Evolutionary conservation across 495 filamentous ascomycete genomes (phyloP), one percentile per base, ranked within the genome.

Genomic region (Trichoderma orchidacearum): DNA sequence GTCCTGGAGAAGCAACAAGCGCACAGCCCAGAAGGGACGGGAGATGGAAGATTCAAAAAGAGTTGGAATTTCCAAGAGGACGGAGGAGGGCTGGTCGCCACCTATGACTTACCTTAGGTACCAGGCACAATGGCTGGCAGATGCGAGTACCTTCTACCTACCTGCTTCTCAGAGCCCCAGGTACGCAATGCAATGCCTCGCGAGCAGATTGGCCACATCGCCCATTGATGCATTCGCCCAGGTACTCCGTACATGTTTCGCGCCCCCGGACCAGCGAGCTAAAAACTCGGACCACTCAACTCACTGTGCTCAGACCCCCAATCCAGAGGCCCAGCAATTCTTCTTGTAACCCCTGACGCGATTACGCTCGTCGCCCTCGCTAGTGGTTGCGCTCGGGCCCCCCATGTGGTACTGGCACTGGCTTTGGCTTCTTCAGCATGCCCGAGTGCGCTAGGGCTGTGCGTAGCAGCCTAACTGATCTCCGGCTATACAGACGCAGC

Each of bases 401-500:
- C 27, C 8, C 9, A 9, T 7, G 41, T 48, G 41, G 41, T 23
- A 48, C 41, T 23, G 18, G 41, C 41, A 25, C 36, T 48, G n/a
- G n/a, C 41, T 48, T 48, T 23, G 27, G 41, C 21, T 7, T 11
- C 11, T 13, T 48, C 7, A 15, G n/a, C n/a, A 36, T 18, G 36
- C n/a, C n/a, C 36, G 21, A 18, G 36, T 17, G 36, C 41, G 41
- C 23, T 48, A 48, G 27, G 41, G 41, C 66, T 48, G 9, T 23
- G 18, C 41, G 34, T 15, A 18, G n/a, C n/a, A 41, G n/a, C n/a
- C n/a, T n/a, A n/a, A n/a, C n/a, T n/a, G n/a, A n/a, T 23, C n/a
- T 17, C n/a, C n/a, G 21, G 32, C 32, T 18, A 18, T 11, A 23
- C 4, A 23, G 13, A 3, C 36, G 7, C 18, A 41, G 36, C 36